A percentile compares a stretch with the other conserved stretches of the same genome.
These are phyloP conservation scores for Neurospora sp. DNA, from an alignment of 2,329 filamentous ascomycete genomes.

Conservation along the genomic window DNA sequence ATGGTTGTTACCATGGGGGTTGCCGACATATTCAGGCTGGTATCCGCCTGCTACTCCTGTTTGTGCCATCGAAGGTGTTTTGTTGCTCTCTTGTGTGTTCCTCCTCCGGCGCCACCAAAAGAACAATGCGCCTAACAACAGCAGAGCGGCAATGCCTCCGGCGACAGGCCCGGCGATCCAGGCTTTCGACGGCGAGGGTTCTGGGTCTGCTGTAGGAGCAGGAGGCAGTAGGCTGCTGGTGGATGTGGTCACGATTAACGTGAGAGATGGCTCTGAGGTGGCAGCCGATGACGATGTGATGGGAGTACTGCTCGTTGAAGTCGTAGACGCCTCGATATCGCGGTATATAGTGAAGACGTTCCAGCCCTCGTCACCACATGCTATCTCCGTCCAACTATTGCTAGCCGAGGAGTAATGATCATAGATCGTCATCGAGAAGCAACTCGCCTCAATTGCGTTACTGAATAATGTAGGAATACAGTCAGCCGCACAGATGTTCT, in stretches of 20 bases:
- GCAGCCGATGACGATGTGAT: neutral
- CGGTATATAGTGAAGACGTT: neutral
- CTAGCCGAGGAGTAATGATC: neutral
- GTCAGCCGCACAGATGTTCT: no score
- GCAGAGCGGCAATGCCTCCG: neutral
- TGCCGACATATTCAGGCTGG: neutral
- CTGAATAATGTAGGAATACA: no score
- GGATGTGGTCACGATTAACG: neutral
- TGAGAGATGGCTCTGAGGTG: neutral
- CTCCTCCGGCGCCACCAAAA: neutral
- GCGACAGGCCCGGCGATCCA: neutral
- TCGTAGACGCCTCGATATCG: rapidly evolving
- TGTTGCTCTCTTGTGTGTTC: rapidly evolving
- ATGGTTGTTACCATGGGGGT: neutral
- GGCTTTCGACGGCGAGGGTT: neutral
- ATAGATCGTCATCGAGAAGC: neutral
- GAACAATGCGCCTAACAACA: neutral
- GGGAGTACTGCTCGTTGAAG: neutral
- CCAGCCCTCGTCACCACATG: neutral
- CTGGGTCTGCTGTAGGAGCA: neutral
- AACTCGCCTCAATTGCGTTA: neutral
- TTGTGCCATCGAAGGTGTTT: neutral
- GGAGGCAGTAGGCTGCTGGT: neutral
- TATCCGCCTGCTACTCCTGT: neutral
- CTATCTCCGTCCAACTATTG: neutral